Evolutionary conservation across 768 basidiomycete genomes (phyloP).

Genomic region (Rossbeevera mucosa): DNA sequence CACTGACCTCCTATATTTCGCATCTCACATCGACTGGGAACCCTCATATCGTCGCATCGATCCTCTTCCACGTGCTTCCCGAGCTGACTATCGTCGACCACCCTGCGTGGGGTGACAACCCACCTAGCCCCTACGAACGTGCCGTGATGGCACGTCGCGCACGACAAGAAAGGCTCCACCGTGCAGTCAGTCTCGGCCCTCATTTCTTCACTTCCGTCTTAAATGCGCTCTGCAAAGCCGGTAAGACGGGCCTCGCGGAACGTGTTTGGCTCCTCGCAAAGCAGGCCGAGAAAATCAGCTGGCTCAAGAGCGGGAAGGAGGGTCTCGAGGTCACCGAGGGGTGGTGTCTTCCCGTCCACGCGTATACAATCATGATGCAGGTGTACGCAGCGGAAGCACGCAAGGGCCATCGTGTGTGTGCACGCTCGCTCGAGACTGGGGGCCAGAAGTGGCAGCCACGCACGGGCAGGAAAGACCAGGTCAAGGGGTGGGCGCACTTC

Average conservation of each 20-base stretch:
- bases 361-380: slow-evolving; percentile 71
- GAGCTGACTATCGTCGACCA: slow-evolving; percentile 40
- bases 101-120: slow-evolving; percentile 34
- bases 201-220: slow-evolving; percentile 55
- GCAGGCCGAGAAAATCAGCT: slow-evolving; percentile 55
- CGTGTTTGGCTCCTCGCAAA: slow-evolving; percentile 61
- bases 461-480: slow-evolving; percentile 15
- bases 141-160: slow-evolving; percentile 20
- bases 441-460: slow-evolving; percentile 17
- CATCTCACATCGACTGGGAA: slow-evolving; percentile 49
- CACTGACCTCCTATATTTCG: slow-evolving; percentile 49
- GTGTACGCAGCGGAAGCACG: slow-evolving; percentile 49
- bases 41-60: slow-evolving; percentile 38
- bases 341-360: slow-evolving; percentile 63
- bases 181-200: slow-evolving; percentile 53
- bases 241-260: slow-evolving; percentile 51
- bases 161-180: slow-evolving; percentile 32
- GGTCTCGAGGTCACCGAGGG: slow-evolving; percentile 32
- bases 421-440: slow-evolving; percentile 9
- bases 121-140: slow-evolving; percentile 25
- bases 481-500: slow-evolving; percentile 36
- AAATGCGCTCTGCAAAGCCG: slow-evolving; percentile 54
- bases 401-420: slow-evolving; percentile 18
- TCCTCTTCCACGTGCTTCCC: slow-evolving; percentile 57
- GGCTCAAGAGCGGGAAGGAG: slow-evolving; percentile 26